Percentiles rank a stretch among this genome's conserved stretches.
Evolutionary conservation across 1,139 yeast species (phyloP).

Genomic region (Wickerhamomyces sp.): DNA sequence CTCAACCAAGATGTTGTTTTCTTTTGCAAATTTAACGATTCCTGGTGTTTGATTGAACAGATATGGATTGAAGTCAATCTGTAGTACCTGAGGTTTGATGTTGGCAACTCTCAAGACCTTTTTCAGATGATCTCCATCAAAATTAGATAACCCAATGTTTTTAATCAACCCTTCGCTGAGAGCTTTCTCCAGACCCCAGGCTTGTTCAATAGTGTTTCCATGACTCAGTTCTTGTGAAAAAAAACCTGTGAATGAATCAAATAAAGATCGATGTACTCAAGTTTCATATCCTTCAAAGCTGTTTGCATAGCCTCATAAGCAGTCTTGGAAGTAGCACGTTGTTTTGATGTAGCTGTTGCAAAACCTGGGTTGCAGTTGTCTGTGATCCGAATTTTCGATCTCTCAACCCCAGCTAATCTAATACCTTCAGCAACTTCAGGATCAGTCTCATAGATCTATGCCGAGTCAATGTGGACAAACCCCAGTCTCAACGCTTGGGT

Average conservation of each 20-base stretch:
- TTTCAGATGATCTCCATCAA: slow-evolving; percentile 34
- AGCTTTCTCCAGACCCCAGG: slow-evolving; percentile 32
- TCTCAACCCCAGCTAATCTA: slow-evolving; percentile 34
- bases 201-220: slow-evolving; percentile 30
- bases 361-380: slow-evolving; percentile 44
- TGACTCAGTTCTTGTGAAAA: slow-evolving; percentile 29
- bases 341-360: slow-evolving; percentile 14
- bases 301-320: slow-evolving; percentile 31
- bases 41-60: slow-evolving; percentile 48
- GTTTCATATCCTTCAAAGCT: slow-evolving; percentile 31
- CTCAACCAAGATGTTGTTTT: slow-evolving; percentile 41
- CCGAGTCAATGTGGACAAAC: slow-evolving; percentile 50
- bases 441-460: slow-evolving; percentile 56
- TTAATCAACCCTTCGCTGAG: slow-evolving; percentile 30
- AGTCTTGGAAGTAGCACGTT: slow-evolving; percentile 24
- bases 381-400: slow-evolving; percentile 53
- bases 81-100: slow-evolving; percentile 44
- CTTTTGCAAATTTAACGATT: slow-evolving; percentile 38
- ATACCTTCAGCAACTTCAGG: slow-evolving; percentile 51
- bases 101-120: slow-evolving; percentile 30
- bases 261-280: slow-evolving; percentile 47
- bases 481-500: slow-evolving; percentile 40
- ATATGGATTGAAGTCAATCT: slow-evolving; percentile 54
- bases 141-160: slow-evolving; percentile 48
- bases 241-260: slow-evolving; percentile 44